Evolutionary conservation across 768 basidiomycete genomes (phyloP).

Genomic region (Kwoniella mangroviensis): DNA sequence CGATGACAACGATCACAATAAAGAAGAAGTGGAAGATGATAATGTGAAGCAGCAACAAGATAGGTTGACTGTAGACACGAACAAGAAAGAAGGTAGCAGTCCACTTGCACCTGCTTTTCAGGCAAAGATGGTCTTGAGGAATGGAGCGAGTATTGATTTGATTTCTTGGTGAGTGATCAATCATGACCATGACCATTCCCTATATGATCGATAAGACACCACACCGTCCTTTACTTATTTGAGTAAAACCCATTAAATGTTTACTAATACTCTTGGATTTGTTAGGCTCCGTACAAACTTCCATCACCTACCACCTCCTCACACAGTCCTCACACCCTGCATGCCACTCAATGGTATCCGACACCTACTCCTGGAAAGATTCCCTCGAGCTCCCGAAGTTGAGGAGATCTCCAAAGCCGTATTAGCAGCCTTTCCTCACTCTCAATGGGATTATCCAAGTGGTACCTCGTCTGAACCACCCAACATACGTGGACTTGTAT

Average conservation of each 20-base stretch:
- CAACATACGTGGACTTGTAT: conserved; percentile 44
- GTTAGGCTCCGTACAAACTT: conserved; percentile 49
- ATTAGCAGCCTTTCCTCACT: conserved; percentile 44
- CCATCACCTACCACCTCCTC: conserved; percentile 44
- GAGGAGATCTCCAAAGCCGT: conserved; percentile 48
- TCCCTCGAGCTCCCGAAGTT: conserved; percentile 47
- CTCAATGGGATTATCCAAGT: conserved; percentile 39
- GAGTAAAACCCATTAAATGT: too few relatives aligned
- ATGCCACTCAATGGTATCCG: conserved; percentile 48
- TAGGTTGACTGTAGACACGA: conserved; percentile 13
- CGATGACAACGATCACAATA: conserved; percentile 10
- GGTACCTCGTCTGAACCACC: conserved; percentile 43
- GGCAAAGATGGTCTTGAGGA: conserved; percentile 49
- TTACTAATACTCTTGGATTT: too few relatives aligned
- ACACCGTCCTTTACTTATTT: too few relatives aligned
- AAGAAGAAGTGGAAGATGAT: conserved; percentile 19
- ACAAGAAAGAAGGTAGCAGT: conserved; percentile 18
- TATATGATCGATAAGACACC: too few relatives aligned
- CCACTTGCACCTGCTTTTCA: conserved; percentile 47
- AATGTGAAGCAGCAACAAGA: conserved; percentile 13
- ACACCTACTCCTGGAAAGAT: conserved; percentile 43
- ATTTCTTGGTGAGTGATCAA: conserved; percentile 44
- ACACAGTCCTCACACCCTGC: conserved; percentile 36
- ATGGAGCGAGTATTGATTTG: conserved; percentile 49
- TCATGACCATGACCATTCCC: too few relatives aligned